phyloP scores from a whole-genome alignment of 495 filamentous ascomycete genomes.

The Schizothecium vesticola region DNA sequence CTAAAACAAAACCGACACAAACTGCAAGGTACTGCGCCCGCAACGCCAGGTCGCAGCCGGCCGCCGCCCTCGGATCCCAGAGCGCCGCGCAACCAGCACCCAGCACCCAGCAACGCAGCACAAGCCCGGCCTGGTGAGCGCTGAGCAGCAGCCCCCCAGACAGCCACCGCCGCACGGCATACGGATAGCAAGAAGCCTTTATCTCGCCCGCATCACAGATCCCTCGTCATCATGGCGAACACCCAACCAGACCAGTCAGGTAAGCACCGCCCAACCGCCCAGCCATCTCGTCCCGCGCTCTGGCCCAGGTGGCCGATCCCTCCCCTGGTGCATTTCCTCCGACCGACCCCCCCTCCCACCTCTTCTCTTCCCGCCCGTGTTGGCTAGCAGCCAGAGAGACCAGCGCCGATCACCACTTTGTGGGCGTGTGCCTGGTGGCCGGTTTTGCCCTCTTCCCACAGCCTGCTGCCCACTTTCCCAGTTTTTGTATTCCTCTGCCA shows the following conservation, averaged over 20 bases:
- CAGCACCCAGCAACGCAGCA: conserved; percentile 3
- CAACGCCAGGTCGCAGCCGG: conserved; percentile 3
- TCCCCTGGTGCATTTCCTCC: conserved; percentile 8
- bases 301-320: conserved; percentile 15
- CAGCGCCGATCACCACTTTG: conserved; percentile 13
- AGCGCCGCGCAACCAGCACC: conserved; percentile 3
- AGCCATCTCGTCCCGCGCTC: neutral
- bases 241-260: conserved; percentile 30
- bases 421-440: conserved; percentile 15
- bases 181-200: neutral
- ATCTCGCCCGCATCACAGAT: conserved; percentile 8
- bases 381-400: conserved; percentile 10
- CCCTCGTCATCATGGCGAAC: conserved; percentile 27
- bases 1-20: conserved; percentile 25
- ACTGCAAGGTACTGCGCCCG: conserved; percentile 8
- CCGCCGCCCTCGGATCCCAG: conserved; percentile 4
- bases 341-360: conserved; percentile 9
- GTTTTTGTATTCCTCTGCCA: conserved; percentile 20
- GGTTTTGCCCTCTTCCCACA: neutral
- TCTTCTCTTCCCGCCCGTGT: conserved; percentile 5
- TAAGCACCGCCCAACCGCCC: conserved; percentile 19
- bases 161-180: conserved; percentile 1
- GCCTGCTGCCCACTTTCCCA: conserved; percentile 25
- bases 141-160: neutral
- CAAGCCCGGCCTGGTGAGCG: neutral